Conservation (phyloP, 257 asterid genomes). For the Sherardia arvensis region DNA sequence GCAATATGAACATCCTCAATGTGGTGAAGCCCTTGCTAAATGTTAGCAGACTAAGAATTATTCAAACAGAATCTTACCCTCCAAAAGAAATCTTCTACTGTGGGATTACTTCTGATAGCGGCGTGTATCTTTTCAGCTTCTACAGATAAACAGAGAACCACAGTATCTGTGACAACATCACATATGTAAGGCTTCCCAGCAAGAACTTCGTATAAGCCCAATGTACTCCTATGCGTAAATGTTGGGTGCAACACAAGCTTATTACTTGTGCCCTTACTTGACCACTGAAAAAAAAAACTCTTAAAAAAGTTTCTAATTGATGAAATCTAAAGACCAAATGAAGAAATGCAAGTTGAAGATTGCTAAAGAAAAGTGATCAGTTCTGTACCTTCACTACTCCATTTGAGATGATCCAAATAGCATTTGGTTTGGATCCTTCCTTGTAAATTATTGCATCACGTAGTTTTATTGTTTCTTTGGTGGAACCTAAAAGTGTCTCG, state of each 20-base stretch:
- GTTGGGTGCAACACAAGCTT: conserved; percentile 60
- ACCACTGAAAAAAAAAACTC: conserved; percentile 52
- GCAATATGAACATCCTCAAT: neutral
- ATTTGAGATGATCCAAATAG: conserved; percentile 76
- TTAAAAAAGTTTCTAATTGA: neutral
- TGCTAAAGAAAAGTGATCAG: conserved; percentile 10
- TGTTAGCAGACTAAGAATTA: conserved; percentile 7
- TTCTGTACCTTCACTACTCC: conserved; percentile 83
- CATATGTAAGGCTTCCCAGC: conserved; percentile 78
- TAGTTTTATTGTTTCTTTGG: conserved; percentile 69
- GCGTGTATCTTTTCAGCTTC: conserved; percentile 64
- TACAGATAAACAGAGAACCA: conserved; percentile 66
- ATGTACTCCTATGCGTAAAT: conserved; percentile 85
- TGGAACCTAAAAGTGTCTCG: conserved; percentile 53
- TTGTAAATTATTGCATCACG: conserved; percentile 58
- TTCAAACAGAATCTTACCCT: conserved; percentile 37
- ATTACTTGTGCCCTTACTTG: conserved; percentile 32
- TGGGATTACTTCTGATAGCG: conserved; percentile 63
- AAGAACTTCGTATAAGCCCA: conserved; percentile 94
- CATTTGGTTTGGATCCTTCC: conserved; percentile 70
- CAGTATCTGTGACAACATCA: conserved; percentile 68
- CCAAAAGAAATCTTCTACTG: conserved; percentile 96
- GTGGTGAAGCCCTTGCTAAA: conserved; percentile 7
- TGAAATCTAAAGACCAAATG: conserved; percentile 9
- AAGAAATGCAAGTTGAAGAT: neutral